Conservation (phyloP, 495 filamentous ascomycete genomes). For the Hyphodiscus hymeniophilus region DNA sequence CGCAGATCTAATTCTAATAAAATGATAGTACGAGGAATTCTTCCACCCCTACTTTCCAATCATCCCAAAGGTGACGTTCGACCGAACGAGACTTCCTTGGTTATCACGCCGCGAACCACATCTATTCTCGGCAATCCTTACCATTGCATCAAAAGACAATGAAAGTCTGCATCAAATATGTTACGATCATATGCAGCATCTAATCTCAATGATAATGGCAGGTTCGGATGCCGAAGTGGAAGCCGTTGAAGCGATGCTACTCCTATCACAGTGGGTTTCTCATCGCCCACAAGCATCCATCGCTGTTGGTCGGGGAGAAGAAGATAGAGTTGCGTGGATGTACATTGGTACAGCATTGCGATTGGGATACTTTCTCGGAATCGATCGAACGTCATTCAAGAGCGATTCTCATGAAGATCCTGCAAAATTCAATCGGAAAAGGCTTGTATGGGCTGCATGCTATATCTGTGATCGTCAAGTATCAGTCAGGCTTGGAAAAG, state of each 20-base stretch:
- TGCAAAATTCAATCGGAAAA: constrained; percentile 39
- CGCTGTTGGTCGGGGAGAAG: constrained; percentile 53
- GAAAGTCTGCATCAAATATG: constrained; percentile 50
- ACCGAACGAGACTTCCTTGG: constrained; percentile 34
- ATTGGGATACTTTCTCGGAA: constrained; percentile 53
- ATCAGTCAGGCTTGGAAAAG: constrained; percentile 53
- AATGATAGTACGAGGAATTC: constrained; percentile 29
- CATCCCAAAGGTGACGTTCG: constrained; percentile 46
- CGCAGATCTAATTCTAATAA: background rate
- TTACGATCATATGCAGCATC: constrained; percentile 53
- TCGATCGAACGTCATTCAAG: constrained; percentile 51
- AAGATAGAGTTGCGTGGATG: constrained; percentile 63
- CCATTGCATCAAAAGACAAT: constrained; percentile 54
- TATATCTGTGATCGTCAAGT: constrained; percentile 60
- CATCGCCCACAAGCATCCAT: constrained; percentile 45
- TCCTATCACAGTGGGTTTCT: constrained; percentile 58
- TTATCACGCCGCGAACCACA: constrained; percentile 47
- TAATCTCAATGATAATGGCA: constrained; percentile 52
- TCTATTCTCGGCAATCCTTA: constrained; percentile 53
- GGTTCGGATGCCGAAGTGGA: constrained; percentile 53
- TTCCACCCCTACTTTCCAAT: constrained; percentile 59
- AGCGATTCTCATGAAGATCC: constrained; percentile 37
- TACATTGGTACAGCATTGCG: constrained; percentile 55
- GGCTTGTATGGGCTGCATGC: constrained; percentile 49
- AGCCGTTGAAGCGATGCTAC: constrained; percentile 53